Conservation (phyloP, 768 basidiomycete genomes). For the Lanmaoa pseudosensibilis region DNA sequence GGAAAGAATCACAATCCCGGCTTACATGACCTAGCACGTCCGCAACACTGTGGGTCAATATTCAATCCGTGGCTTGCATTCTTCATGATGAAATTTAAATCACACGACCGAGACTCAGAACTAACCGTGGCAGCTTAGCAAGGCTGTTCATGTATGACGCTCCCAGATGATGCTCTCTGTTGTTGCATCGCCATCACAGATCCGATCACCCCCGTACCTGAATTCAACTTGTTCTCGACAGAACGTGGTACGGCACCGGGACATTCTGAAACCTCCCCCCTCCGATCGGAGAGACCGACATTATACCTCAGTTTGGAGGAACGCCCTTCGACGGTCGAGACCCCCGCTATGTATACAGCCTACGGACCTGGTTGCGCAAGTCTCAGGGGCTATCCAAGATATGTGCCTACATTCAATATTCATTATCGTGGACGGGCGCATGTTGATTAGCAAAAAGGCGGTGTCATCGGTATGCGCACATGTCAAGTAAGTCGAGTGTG, state of each 20-base stretch:
- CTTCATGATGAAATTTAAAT: constrained; percentile 5
- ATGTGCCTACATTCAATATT: no score
- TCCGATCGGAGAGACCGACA: neutral
- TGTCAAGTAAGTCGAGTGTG: no score
- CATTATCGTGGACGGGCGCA: no score
- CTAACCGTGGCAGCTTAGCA: neutral
- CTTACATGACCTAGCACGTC: neutral
- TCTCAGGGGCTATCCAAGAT: neutral
- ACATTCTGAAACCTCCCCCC: neutral
- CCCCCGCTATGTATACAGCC: no score
- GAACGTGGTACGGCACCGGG: neutral
- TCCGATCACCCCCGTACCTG: no score
- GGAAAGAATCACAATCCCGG: neutral
- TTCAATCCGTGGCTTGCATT: neutral
- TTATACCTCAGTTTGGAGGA: neutral
- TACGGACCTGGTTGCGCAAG: constrained; percentile 14
- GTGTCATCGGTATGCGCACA: no score
- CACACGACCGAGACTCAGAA: constrained; percentile 4
- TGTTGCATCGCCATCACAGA: neutral
- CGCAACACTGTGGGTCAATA: no score
- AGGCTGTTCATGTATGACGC: neutral
- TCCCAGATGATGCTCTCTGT: neutral
- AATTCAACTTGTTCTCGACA: neutral
- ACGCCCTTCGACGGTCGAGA: constrained; percentile 10
- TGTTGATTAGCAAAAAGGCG: no score